Percentiles rank a stretch among this genome's conserved stretches.
Evolutionary conservation across 2,329 filamentous ascomycete species (phyloP).

Genomic region (Magnaporthales sp.): DNA sequence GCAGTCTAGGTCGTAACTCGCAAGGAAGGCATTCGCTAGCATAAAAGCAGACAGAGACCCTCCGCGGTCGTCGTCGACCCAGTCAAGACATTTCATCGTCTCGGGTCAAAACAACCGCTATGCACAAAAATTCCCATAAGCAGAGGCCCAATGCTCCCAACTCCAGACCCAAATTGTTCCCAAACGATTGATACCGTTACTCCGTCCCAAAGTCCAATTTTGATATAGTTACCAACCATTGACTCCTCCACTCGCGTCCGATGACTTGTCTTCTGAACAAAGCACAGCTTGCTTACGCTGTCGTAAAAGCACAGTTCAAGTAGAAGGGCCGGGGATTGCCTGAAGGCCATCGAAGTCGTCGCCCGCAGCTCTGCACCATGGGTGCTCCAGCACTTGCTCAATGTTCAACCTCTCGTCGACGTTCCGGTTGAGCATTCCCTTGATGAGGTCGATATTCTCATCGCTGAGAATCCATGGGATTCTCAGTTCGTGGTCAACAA

Average conservation of each 20-base stretch:
- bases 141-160: background rate
- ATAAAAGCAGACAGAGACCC: background rate
- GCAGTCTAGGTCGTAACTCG: background rate
- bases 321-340: background rate
- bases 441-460: slow-evolving; percentile 84
- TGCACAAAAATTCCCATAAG: background rate
- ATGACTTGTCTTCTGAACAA: background rate
- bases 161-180: background rate
- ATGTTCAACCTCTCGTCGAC: slow-evolving; percentile 79
- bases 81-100: background rate
- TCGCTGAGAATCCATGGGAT: slow-evolving; percentile 86
- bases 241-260: background rate
- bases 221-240: background rate
- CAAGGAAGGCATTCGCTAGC: background rate
- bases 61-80: background rate
- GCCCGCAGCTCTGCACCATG: slow-evolving; percentile 51
- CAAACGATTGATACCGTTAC: background rate
- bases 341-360: background rate
- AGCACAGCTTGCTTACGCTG: background rate
- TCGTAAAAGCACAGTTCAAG: background rate
- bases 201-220: background rate
- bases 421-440: slow-evolving; percentile 86
- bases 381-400: slow-evolving; percentile 75
- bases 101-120: background rate
- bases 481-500: slow-evolving; percentile 91